These are phyloP conservation scores for Rubus idaeus DNA, from an alignment of 306 rosid species.

Conservation along the genomic window DNA sequence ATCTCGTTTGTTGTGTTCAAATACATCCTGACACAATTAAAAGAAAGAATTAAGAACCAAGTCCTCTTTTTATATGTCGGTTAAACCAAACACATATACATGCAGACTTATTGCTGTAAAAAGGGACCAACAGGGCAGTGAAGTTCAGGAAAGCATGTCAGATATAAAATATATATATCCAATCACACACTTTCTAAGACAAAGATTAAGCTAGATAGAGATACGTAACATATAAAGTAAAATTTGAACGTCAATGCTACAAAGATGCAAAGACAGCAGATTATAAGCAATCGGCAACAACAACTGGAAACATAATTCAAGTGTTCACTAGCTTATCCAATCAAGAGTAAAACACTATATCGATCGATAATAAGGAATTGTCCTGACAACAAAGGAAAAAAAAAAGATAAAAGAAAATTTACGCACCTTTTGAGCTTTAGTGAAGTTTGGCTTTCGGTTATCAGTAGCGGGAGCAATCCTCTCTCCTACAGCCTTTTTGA, in stretches of 20 bases:
- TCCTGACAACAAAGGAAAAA: neutral
- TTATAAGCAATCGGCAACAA: conserved; percentile 8
- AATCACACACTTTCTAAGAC: neutral
- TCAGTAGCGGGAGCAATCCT: conserved; percentile 88
- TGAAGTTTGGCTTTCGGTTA: conserved; percentile 73
- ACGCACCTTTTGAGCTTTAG: conserved; percentile 89
- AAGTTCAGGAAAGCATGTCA: conserved; percentile 13
- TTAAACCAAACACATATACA: neutral
- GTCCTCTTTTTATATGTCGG: neutral
- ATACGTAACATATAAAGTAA: neutral
- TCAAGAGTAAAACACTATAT: neutral
- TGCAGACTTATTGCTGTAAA: conserved; percentile 16
- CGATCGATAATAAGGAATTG: neutral
- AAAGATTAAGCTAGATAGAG: conserved; percentile 3
- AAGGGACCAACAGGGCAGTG: conserved; percentile 7
- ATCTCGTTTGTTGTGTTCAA: conserved; percentile 79
- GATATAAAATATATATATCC: neutral
- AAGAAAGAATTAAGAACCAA: neutral
- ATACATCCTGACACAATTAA: conserved; percentile 54
- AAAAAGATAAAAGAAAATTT: conserved; percentile 25
- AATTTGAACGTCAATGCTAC: neutral
- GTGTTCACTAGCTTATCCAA: neutral
- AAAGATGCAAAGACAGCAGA: neutral
- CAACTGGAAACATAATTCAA: neutral
- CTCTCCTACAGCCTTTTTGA: conserved; percentile 94